Evolutionary conservation across 164 flowering plant species (phyloP).

Genomic region (Piper betle): DNA sequence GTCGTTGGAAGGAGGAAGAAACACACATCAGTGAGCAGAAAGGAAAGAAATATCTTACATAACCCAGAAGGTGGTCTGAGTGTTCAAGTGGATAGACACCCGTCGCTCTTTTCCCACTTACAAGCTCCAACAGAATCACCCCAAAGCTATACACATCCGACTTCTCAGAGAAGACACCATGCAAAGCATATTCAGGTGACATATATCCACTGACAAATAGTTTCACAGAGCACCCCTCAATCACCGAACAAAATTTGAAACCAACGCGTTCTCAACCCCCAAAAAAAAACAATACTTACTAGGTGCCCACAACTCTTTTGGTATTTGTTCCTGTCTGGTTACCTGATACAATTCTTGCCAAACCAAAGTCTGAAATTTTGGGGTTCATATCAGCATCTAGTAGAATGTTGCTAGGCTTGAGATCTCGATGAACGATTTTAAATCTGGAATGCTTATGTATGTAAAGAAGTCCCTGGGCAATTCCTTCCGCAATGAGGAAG

Average conservation of each 20-base stretch:
- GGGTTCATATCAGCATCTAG: slow-evolving; percentile 68
- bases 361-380: slow-evolving; percentile 80
- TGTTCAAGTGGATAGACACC: background rate
- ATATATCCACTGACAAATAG: slow-evolving; percentile 18
- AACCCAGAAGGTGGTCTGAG: background rate
- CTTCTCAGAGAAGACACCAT: slow-evolving; percentile 16
- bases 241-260: no score
- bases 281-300: slow-evolving; percentile 11
- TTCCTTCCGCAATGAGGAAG: slow-evolving; percentile 50
- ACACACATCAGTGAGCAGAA: no score
- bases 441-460: slow-evolving; percentile 70
- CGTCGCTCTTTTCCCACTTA: background rate
- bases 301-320: slow-evolving; percentile 21
- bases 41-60: background rate
- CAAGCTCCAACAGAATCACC: background rate
- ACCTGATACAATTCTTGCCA: slow-evolving; percentile 34
- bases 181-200: slow-evolving; percentile 45
- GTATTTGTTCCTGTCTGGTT: slow-evolving; percentile 19
- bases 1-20: background rate
- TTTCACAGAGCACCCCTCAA: no score
- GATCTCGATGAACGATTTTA: slow-evolving; percentile 60
- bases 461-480: slow-evolving; percentile 74
- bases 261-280: no score
- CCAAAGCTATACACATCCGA: slow-evolving; percentile 15
- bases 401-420: slow-evolving; percentile 67